Evolutionary conservation across 2,329 filamentous ascomycete species (phyloP).

Genomic region (Ophiostoma quercus): DNA sequence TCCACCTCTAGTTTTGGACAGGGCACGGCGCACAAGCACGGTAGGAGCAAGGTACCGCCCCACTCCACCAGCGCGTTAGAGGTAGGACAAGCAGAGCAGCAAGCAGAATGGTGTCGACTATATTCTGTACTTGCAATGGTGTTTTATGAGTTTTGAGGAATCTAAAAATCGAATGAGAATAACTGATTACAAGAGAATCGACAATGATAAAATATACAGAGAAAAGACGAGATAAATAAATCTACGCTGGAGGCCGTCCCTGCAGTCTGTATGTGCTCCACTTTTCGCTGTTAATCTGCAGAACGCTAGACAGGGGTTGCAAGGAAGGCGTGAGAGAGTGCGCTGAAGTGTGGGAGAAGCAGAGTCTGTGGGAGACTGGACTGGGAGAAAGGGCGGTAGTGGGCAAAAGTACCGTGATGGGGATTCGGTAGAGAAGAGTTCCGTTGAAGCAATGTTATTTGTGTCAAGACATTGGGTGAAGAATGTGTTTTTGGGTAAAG

Average conservation of each 20-base stretch:
- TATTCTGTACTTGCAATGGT: too few relatives aligned
- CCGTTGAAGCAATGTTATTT: too few relatives aligned
- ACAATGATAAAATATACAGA: too few relatives aligned
- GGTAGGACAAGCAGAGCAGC: not conserved
- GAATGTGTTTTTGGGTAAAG: too few relatives aligned
- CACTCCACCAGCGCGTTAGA: slow-evolving; percentile 12
- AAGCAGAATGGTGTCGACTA: too few relatives aligned
- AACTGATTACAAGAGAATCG: not conserved
- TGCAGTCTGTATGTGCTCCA: not conserved
- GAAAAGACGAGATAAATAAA: not conserved
- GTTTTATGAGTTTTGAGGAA: too few relatives aligned
- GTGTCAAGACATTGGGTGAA: too few relatives aligned
- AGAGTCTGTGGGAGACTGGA: not conserved
- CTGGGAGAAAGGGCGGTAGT: not conserved
- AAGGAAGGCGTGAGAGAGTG: not conserved
- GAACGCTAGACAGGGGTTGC: slow-evolving; percentile 12
- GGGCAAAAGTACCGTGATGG: not conserved
- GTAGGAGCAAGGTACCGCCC: slow-evolving; percentile 13
- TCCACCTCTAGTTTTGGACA: slow-evolving; percentile 4
- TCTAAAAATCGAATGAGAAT: not conserved
- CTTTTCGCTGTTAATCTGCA: slow-evolving; percentile 13
- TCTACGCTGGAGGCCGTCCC: not conserved
- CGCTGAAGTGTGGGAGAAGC: not conserved
- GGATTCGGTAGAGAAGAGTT: too few relatives aligned
- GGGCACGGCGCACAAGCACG: not conserved